Base-by-base conservation (phyloP, 352 stramenopile genomes). In the Phytophthora melonis region DNA sequence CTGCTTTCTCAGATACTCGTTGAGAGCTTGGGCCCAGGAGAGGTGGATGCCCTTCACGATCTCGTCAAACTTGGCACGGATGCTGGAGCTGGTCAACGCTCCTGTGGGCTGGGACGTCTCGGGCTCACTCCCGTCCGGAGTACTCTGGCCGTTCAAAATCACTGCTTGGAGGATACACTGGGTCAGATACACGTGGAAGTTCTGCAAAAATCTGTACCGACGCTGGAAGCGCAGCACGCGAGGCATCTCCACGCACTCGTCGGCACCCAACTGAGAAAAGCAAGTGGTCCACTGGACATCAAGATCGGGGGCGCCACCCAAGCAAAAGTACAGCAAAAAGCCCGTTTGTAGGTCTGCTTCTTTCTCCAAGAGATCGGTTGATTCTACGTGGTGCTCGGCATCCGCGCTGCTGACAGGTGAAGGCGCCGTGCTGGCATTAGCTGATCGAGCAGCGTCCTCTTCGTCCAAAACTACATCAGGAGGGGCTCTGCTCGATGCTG, bases 311-410 rank as follows among this genome's bases (percentile, higher is more conserved):
- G 82, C 83, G 1, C 83, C 86, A 59, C 83, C 79, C 62, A 85
- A 85, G 68, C 80, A 89, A 72, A 90, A 80, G 53, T 91, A 90
- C 56, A 93, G 74, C 55, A 87, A 72, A 50, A 80, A 63, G 8
- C 82, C 86, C 27, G 73, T 78, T 59, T 79, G 83, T 19, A 92
- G 56, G 63, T 90, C 83, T 30, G 41, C 39, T 43, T 80, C 64
- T 57, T 76, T 83, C 49, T 75, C 69, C 68, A 88, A 73, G 13
- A 68, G 27, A 68, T 82, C 73, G 27, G 43, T 68, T 49, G 43
- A 58, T 66, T 81, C 71, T 70, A 56, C 34, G 45, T 64, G 32
- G 9, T 41, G 27, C 27, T 41, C 36, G 30, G 67, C 53, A 54
- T 60, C 72, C 13, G 13, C 47, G 13, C 56, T 59, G 9, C 23